Percentiles rank a stretch among this genome's conserved stretches.
Evolutionary conservation across 2,329 filamentous ascomycete genomes (phyloP).

Genomic region (Phialocephala sp.): DNA sequence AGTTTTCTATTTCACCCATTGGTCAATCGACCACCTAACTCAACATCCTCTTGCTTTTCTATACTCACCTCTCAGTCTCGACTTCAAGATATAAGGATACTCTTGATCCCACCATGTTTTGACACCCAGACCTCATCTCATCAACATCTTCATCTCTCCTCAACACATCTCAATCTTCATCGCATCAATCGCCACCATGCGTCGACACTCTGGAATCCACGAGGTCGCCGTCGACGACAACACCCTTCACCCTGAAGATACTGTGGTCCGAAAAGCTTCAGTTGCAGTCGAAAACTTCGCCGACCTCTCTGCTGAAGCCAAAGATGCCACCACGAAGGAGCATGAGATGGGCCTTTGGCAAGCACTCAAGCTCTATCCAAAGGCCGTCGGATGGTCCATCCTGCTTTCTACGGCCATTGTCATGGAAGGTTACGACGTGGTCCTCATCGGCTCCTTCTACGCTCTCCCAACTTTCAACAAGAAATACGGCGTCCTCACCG

Average conservation of each 20-base stretch:
- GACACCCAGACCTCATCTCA: constrained; percentile 12
- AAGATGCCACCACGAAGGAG: constrained; percentile 32
- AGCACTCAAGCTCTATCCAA: constrained; percentile 31
- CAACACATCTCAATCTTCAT: constrained; percentile 1
- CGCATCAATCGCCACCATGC: constrained; percentile 9
- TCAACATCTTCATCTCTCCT: neutral
- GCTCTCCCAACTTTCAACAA: constrained; percentile 42
- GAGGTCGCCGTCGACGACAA: constrained; percentile 6
- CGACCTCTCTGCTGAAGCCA: constrained; percentile 11
- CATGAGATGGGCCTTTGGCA: constrained; percentile 29
- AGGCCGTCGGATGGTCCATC: constrained; percentile 42
- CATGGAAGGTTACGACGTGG: constrained; percentile 50
- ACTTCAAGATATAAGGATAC: constrained; percentile 19
- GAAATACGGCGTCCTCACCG: constrained; percentile 43
- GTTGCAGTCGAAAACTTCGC: constrained; percentile 11
- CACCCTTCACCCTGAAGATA: constrained; percentile 8
- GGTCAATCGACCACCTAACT: neutral
- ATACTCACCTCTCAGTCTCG: neutral
- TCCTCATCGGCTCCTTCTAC: constrained; percentile 46
- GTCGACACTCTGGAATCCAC: constrained; percentile 10
- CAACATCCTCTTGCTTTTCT: neutral
- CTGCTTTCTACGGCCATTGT: constrained; percentile 46
- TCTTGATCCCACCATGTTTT: constrained; percentile 4
- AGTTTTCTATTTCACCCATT: constrained; percentile 12
- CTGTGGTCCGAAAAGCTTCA: neutral